Evolutionary conservation across 23 red algal genomes (phyloP).

Genomic region (Agarophyton chilense): DNA sequence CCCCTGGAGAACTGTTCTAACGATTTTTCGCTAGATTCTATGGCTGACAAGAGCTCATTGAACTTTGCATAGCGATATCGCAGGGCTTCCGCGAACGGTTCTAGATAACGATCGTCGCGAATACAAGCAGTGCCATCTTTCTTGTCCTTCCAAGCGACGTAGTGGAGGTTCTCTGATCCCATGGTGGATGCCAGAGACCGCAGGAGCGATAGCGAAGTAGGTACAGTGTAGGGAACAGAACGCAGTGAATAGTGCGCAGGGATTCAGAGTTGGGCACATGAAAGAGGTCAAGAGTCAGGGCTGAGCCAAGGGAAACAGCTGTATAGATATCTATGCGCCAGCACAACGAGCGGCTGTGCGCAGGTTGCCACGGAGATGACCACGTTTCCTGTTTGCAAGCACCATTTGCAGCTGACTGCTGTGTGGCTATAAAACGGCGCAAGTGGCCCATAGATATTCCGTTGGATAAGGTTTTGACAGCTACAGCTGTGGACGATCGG

Average conservation of each 20-base stretch:
- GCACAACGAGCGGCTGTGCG: conserved; percentile 25
- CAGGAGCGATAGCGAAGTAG: background rate
- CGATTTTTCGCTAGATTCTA: conserved; percentile 73
- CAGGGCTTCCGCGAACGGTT: conserved; percentile 79
- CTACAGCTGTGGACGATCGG: too few relatives aligned
- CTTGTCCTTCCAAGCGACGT: conserved; percentile 78
- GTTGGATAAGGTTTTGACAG: too few relatives aligned
- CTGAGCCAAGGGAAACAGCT: background rate
- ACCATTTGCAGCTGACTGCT: background rate
- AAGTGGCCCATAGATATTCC: background rate
- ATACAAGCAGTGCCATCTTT: conserved; percentile 84
- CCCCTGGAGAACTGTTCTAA: conserved; percentile 86
- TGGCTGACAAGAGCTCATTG: conserved; percentile 55
- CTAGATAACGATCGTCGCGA: conserved; percentile 88
- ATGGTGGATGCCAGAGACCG: background rate
- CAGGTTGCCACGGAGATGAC: background rate
- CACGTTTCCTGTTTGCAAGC: background rate
- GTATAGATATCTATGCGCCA: background rate
- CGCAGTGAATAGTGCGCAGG: too few relatives aligned
- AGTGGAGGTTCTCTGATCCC: conserved; percentile 47
- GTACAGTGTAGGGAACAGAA: too few relatives aligned
- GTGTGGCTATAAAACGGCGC: background rate
- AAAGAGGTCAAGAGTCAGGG: background rate
- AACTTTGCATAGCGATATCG: conserved; percentile 89
- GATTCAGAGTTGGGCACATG: background rate